Evolutionary conservation across 2,329 filamentous ascomycete genomes (phyloP).

Genomic region (Penicillium sp.): DNA sequence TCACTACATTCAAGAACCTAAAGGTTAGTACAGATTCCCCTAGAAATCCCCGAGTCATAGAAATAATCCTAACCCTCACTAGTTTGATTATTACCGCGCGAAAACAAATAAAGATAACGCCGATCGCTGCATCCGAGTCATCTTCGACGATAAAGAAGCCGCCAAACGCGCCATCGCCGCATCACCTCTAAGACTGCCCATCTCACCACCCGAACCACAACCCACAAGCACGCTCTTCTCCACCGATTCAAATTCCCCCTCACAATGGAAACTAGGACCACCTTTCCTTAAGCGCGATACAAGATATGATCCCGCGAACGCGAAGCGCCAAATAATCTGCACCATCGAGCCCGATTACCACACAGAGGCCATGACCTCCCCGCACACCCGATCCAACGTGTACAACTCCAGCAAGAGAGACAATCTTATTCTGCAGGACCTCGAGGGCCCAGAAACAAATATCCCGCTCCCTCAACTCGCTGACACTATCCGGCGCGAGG

Average conservation of each 20-base stretch:
- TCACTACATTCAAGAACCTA: conserved; percentile 42
- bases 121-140: conserved; percentile 34
- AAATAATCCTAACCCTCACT: background rate
- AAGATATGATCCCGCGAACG: background rate
- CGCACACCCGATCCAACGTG: background rate
- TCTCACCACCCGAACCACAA: conserved; percentile 1
- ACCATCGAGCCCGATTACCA: background rate
- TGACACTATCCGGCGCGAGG: background rate
- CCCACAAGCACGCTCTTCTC: background rate
- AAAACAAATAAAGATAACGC: conserved; percentile 30
- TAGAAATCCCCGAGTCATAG: background rate
- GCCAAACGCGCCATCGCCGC: conserved; percentile 38
- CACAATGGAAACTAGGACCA: background rate
- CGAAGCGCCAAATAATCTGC: background rate
- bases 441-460: background rate
- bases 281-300: background rate
- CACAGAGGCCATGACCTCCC: background rate
- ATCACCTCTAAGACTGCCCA: conserved; percentile 33
- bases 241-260: background rate
- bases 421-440: background rate
- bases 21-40: conserved; percentile 30
- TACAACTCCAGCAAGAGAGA: background rate
- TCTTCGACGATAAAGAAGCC: conserved; percentile 42
- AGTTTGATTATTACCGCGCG: conserved; percentile 31
- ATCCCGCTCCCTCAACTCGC: background rate